Base-by-base conservation (phyloP, 1,284 basidiomycete genomes). In the Leucoagaricus sp. region DNA sequence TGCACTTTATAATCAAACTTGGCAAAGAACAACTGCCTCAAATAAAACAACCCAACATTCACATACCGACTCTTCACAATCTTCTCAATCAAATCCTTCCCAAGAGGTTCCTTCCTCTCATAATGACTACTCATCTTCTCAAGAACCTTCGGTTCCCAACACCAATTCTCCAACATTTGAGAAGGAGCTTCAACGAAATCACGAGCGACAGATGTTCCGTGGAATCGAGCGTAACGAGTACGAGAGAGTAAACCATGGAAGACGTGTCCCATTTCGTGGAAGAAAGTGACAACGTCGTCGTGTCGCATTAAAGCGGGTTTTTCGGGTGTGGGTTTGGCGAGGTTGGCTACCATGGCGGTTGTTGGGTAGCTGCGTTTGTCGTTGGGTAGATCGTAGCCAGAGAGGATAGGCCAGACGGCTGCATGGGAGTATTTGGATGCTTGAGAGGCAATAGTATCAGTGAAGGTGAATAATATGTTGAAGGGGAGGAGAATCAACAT, bases 151-250 rank as follows among this genome's bases (percentile, higher is more conserved):
- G 85, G 86, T 65, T 92, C 89, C 87, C 89, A 93, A 66, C 89
- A 88, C 93, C 92, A 95, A 67, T 94, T 93, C 73, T 95, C 93
- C 58, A 94, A 76, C 93, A 94, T 94, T 73, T 94, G 91, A 17
- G 86, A 89, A 0, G 91, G 93, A 0, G 91, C 90, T 71, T 94
- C 92, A 5, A 92, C 91, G 63, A 94, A 95, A 72, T 95, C 93
- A 13, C 87, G 69, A 1, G 87, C 88, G 33, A 92, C 89, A 41
- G 81, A 83, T 21, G 89, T 92, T 6, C 91, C 91, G 63, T 93
- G 89, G 83, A 94, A 94, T 23, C 86, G 77, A 21, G 83, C 71
- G 67, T 85, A 93, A 62, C 81, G 82, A 19, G 91, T 94, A 58
- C 74, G 77, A 65, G 86, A 89, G 52, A 92, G 72, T 49, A 94